phyloP scores from a whole-genome alignment of 306 rosid species.

The Castanospermum australe region DNA sequence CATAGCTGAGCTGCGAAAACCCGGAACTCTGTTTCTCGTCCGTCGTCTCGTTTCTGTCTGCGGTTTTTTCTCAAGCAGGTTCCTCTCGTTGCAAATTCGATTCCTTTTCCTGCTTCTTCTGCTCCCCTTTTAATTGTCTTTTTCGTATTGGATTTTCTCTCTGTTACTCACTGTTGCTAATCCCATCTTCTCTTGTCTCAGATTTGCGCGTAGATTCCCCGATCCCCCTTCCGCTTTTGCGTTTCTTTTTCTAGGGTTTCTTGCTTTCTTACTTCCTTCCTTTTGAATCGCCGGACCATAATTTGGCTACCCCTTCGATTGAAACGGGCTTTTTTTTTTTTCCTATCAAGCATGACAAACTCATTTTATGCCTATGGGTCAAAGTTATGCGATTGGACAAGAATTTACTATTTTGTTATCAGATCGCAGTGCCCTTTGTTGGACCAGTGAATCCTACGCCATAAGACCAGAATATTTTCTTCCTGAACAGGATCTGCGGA shows the following conservation, averaged over 20 bases:
- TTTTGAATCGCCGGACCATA: background rate
- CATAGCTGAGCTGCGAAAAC: slow-evolving; percentile 20
- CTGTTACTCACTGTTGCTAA: background rate
- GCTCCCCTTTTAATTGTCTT: background rate
- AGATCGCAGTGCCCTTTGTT: slow-evolving; percentile 13
- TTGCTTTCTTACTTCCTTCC: background rate
- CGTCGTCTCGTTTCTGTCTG: background rate
- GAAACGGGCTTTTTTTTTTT: background rate
- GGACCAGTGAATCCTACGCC: background rate
- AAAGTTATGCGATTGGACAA: background rate
- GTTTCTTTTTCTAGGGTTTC: slow-evolving; percentile 29
- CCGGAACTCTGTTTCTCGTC: background rate
- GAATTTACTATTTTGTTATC: background rate
- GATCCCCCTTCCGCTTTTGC: slow-evolving; percentile 6
- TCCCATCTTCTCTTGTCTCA: background rate
- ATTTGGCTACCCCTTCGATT: background rate
- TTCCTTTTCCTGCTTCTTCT: background rate
- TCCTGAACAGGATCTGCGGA: background rate
- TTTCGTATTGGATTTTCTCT: background rate
- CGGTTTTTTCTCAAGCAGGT: slow-evolving; percentile 38
- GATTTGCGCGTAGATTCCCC: slow-evolving; percentile 5
- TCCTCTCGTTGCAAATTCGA: background rate
- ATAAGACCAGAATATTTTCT: background rate
- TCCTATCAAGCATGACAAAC: background rate
- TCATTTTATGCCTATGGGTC: background rate